Conservation (phyloP, 805 yeast genomes). For the Ogataea saltuana region DNA sequence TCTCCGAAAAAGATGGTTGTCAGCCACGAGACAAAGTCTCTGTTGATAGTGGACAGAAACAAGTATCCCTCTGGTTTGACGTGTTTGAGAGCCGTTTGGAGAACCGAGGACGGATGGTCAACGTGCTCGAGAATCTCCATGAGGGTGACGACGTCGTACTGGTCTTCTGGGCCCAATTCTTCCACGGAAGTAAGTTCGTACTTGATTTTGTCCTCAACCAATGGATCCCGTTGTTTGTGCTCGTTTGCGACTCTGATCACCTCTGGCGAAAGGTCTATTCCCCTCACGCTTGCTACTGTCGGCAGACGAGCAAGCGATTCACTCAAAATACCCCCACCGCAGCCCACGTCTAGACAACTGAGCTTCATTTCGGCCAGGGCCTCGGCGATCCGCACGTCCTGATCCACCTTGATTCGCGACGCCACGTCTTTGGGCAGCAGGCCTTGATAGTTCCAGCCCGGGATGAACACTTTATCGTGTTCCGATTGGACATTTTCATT, state of each 20-base stretch:
- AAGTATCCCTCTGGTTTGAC: slow-evolving; percentile 82
- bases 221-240: slow-evolving; percentile 71
- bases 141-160: slow-evolving; percentile 79
- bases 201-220: slow-evolving; percentile 45
- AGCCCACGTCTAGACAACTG: slow-evolving; percentile 82
- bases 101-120: slow-evolving; percentile 72
- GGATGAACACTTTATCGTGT: slow-evolving; percentile 59
- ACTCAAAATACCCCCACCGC: slow-evolving; percentile 96
- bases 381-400: slow-evolving; percentile 46
- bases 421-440: slow-evolving; percentile 62
- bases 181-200: slow-evolving; percentile 69
- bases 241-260: slow-evolving; percentile 76
- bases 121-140: slow-evolving; percentile 97
- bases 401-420: slow-evolving; percentile 48
- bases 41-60: slow-evolving; percentile 87
- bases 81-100: slow-evolving; percentile 64
- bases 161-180: slow-evolving; percentile 44
- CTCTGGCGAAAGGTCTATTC: slow-evolving; percentile 83
- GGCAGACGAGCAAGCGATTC: slow-evolving; percentile 83
- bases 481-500: slow-evolving; percentile 40
- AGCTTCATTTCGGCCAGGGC: slow-evolving; percentile 40
- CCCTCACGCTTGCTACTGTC: slow-evolving; percentile 63
- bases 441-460: slow-evolving; percentile 67
- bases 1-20: slow-evolving; percentile 94
- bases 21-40: slow-evolving; percentile 84